Percentiles rank a stretch among this genome's conserved stretches.
These are phyloP conservation scores for Pleurostoma richardsiae DNA, from an alignment of 2,329 filamentous ascomycete species.

Conservation along the genomic window DNA sequence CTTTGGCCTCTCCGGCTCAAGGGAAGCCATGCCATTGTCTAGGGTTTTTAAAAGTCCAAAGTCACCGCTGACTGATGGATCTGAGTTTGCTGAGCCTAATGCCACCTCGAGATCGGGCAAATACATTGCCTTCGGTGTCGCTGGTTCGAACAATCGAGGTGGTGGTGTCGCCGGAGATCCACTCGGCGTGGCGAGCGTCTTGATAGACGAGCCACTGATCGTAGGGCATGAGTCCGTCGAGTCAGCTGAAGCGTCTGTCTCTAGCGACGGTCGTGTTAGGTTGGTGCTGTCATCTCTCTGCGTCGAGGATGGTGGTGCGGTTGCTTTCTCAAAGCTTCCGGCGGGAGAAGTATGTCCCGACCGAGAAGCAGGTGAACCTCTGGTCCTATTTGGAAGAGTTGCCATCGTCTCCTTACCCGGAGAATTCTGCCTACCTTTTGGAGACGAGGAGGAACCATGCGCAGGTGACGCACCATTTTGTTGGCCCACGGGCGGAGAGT, in stretches of 20 bases:
- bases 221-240: neutral
- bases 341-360: neutral
- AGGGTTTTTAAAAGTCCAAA: too few species aligned
- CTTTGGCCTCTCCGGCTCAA: conserved; percentile 7
- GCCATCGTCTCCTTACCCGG: neutral
- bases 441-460: neutral
- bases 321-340: too few species aligned
- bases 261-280: neutral
- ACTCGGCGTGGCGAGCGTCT: conserved; percentile 3
- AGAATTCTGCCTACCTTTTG: neutral
- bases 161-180: conserved; percentile 8
- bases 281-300: neutral
- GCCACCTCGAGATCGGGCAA: too few species aligned
- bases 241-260: neutral
- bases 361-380: neutral
- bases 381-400: neutral
- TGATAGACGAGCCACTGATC: neutral
- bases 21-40: too few species aligned
- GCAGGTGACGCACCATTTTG: neutral
- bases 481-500: neutral
- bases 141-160: conserved; percentile 17
- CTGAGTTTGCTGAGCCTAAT: neutral
- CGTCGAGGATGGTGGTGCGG: too few species aligned
- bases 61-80: too few species aligned
- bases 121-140: conserved; percentile 22